Conservation (phyloP, 176 grass and related monocot genomes). For the Paspalum vaginatum region DNA sequence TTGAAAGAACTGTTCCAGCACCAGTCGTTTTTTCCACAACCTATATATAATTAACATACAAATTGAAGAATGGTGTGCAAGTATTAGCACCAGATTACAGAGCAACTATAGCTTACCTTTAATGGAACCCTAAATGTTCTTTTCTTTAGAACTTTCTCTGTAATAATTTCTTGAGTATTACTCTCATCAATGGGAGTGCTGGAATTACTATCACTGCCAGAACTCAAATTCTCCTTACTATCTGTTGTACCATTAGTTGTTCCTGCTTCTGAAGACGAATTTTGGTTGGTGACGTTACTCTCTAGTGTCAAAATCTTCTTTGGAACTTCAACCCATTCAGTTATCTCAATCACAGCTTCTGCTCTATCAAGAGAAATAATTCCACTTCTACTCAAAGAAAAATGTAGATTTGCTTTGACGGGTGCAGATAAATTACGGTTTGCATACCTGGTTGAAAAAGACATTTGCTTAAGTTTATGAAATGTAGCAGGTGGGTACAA, state of each 20-base stretch:
- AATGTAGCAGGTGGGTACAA: neutral
- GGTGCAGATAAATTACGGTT: conserved; percentile 91
- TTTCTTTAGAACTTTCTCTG: conserved; percentile 92
- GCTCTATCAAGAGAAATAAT: conserved; percentile 89
- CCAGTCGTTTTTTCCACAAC: conserved; percentile 70
- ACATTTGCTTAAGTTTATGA: conserved; percentile 30
- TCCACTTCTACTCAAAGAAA: conserved; percentile 98
- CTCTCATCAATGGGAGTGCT: conserved; percentile 48
- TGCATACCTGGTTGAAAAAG: conserved; percentile 67
- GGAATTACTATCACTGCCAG: conserved; percentile 48
- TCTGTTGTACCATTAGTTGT: conserved; percentile 52
- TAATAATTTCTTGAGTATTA: conserved; percentile 60
- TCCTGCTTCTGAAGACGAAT: conserved; percentile 60
- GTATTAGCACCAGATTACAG: conserved; percentile 28
- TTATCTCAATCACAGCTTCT: conserved; percentile 96
- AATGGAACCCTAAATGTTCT: conserved; percentile 95
- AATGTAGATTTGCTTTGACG: conserved; percentile 96
- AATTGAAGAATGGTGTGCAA: conserved; percentile 3
- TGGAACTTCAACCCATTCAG: conserved; percentile 96
- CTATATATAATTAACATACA: conserved; percentile 43
- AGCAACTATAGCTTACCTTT: conserved; percentile 62
- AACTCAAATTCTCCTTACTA: conserved; percentile 49
- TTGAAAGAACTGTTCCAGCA: conserved; percentile 67
- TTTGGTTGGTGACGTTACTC: conserved; percentile 59
- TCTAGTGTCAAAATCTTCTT: conserved; percentile 86